Evolutionary conservation across 768 basidiomycete genomes (phyloP), one percentile per base, ranked within the genome.

Genomic region (Gloeopeniophorella convolvens): DNA sequence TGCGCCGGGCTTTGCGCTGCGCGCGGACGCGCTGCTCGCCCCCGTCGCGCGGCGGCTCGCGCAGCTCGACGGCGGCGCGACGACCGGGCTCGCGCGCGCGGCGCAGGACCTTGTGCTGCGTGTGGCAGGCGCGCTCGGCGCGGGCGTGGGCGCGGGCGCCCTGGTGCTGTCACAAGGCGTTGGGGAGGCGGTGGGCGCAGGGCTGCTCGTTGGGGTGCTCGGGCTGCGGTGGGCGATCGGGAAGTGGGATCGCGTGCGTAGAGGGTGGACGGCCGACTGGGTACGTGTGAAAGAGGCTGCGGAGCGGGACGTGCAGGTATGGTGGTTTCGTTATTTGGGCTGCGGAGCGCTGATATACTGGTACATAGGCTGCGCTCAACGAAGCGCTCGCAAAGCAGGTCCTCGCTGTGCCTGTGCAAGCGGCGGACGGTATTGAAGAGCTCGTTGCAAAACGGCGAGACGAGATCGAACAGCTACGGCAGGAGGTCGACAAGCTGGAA

Each of bases 201-300:
- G 54, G 5, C 45, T 57, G 21, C 45, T 67, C 6, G 59, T 59
- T 3, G 44, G 46, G 7, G 50, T 51, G 24, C 36, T 15, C 16
- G 58, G 52, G 2, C 27, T 62, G 34, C 54, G 66, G 30, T 60
- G 58, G 54, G 59, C 59, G 12, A 46, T 64, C 15, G 57, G 58
- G 26, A 48, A 51, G 42, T 67, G 64, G 65, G 62, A 66, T 9
- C 58, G 52, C 33, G 61, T 57, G 30, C 58, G 60, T 50, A 53
- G 36, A 39, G 47, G 39, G 27, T 67, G 61, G 60, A 62, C 58
- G 57, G 49, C 50, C 7, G 64, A 62, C 32, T 67, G 64, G 64
- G 23, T 32, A n/a, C 48, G 66, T 18, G 58, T 64, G 2, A 53
- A 51, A 27, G 55, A 61, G 42, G 63, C 64, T 1, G 58, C 64